These are phyloP conservation scores for Yamadazyma dendronema DNA, from an alignment of 1,139 yeast species.

Conservation along the genomic window DNA sequence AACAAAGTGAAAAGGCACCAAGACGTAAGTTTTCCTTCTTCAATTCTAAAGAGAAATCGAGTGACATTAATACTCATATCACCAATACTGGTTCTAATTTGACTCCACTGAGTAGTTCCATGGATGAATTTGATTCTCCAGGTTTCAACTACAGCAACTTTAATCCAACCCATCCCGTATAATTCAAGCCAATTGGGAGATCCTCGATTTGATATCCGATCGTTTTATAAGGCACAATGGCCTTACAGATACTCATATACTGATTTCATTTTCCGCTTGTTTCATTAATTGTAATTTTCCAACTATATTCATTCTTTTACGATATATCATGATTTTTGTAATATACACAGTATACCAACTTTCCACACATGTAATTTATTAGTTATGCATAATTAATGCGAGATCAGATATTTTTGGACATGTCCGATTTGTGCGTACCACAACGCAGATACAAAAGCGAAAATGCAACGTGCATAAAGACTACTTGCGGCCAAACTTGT, in stretches of 20 bases:
- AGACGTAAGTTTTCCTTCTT: slow-evolving; percentile 13
- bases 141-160: slow-evolving; percentile 15
- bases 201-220: too few species aligned
- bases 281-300: neutral
- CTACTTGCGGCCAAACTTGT: too few species aligned
- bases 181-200: neutral
- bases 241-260: too few species aligned
- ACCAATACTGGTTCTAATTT: slow-evolving; percentile 13
- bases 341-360: slow-evolving; percentile 1
- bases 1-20: slow-evolving; percentile 6
- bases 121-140: slow-evolving; percentile 15
- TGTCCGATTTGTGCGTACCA: too few species aligned
- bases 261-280: too few species aligned
- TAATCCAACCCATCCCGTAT: slow-evolving; percentile 9
- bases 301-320: slow-evolving; percentile 10
- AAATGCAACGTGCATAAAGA: too few species aligned
- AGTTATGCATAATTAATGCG: too few species aligned
- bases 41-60: slow-evolving; percentile 10
- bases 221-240: too few species aligned
- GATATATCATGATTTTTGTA: slow-evolving; percentile 7
- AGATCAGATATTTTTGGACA: too few species aligned
- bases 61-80: slow-evolving; percentile 9
- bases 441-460: too few species aligned
- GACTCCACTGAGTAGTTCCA: slow-evolving; percentile 13
- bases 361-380: too few species aligned